Percentiles rank a stretch among this genome's conserved stretches.
phyloP scores from a whole-genome alignment of 768 basidiomycete species.

The Kwoniella bestiolae region DNA sequence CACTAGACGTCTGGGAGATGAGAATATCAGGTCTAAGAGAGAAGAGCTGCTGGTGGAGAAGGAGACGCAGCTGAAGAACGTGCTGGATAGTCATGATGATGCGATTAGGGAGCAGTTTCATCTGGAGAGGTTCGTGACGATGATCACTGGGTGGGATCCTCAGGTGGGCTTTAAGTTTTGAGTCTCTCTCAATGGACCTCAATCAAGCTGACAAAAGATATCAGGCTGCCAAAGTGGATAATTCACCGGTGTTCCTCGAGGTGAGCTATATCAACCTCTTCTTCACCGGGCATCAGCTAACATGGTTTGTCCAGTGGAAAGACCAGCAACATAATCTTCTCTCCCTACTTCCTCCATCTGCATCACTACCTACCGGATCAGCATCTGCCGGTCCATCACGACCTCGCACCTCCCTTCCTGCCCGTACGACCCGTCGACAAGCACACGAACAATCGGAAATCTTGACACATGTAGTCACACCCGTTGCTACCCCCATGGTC shows the following conservation, averaged over 20 bases:
- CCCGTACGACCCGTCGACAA: slow-evolving; percentile 47
- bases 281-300: not conserved
- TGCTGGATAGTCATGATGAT: slow-evolving; percentile 57
- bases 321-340: slow-evolving; percentile 62
- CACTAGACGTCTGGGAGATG: slow-evolving; percentile 26
- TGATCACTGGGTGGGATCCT: slow-evolving; percentile 75
- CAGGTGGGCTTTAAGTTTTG: slow-evolving; percentile 65
- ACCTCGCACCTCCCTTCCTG: slow-evolving; percentile 25
- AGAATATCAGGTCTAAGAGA: slow-evolving; percentile 29
- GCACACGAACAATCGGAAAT: slow-evolving; percentile 45
- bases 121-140: slow-evolving; percentile 75
- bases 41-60: slow-evolving; percentile 65
- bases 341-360: slow-evolving; percentile 60
- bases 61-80: slow-evolving; percentile 65
- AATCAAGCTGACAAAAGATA: slow-evolving; percentile 12
- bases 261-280: slow-evolving; percentile 62
- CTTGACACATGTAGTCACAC: slow-evolving; percentile 20
- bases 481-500: not conserved
- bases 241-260: slow-evolving; percentile 71
- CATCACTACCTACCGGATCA: slow-evolving; percentile 12
- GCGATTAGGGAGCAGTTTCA: slow-evolving; percentile 83
- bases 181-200: too few species aligned
- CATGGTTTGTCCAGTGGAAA: slow-evolving; percentile 13
- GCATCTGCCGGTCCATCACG: slow-evolving; percentile 37
- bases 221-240: slow-evolving; percentile 71